Percentiles rank a stretch among this genome's conserved stretches.
Conservation (phyloP, 2,329 filamentous ascomycete genomes). For the Kalmusia sp. region DNA sequence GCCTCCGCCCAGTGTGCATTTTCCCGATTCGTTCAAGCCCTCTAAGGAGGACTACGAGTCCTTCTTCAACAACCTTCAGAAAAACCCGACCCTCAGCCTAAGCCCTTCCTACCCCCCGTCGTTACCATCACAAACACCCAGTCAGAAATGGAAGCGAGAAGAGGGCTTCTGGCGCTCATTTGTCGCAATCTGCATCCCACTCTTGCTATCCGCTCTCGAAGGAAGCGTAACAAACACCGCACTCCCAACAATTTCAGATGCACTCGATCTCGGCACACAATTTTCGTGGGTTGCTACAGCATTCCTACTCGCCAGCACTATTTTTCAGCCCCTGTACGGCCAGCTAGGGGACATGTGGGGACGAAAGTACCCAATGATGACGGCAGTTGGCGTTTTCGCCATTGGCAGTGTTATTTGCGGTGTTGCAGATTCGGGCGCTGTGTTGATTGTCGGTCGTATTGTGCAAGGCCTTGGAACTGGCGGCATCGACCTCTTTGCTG, state of each 20-base stretch:
- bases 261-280: slow-evolving; percentile 29
- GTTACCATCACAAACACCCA: slow-evolving; percentile 8
- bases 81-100: neutral
- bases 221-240: slow-evolving; percentile 51
- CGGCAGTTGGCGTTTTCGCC: slow-evolving; percentile 55
- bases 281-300: slow-evolving; percentile 31
- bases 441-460: slow-evolving; percentile 63
- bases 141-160: slow-evolving; percentile 21
- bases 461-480: slow-evolving; percentile 62
- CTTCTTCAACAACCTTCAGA: too few relatives aligned
- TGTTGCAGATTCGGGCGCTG: slow-evolving; percentile 50
- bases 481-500: slow-evolving; percentile 54
- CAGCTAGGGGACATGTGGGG: slow-evolving; percentile 63
- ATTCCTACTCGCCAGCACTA: slow-evolving; percentile 43
- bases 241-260: slow-evolving; percentile 47
- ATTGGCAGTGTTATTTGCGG: slow-evolving; percentile 63
- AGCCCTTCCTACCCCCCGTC: slow-evolving; percentile 14
- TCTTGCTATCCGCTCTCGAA: slow-evolving; percentile 46
- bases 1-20: neutral
- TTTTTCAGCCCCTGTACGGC: slow-evolving; percentile 59
- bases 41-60: too few relatives aligned
- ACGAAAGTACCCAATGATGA: slow-evolving; percentile 48
- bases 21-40: neutral
- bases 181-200: slow-evolving; percentile 34
- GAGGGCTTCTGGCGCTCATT: slow-evolving; percentile 41